Evolutionary conservation across 2,329 filamentous ascomycete genomes (phyloP).

Genomic region (Diaporthe sp.): DNA sequence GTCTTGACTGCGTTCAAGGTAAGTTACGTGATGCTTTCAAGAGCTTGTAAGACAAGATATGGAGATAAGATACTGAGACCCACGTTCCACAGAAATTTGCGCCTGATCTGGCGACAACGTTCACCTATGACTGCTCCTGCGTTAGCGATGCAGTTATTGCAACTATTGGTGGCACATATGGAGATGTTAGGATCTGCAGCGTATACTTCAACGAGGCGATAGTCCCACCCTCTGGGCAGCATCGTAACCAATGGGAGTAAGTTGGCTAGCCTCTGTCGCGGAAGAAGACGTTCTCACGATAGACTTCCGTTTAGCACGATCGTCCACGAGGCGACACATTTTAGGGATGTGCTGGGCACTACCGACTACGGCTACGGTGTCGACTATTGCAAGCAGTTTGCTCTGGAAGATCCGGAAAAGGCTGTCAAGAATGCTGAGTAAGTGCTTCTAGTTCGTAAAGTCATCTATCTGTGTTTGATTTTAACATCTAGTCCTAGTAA

Average conservation of each 20-base stretch:
- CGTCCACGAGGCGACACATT: background rate
- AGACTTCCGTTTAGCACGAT: background rate
- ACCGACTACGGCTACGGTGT: background rate
- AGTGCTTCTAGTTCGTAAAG: background rate
- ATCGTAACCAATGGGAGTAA: conserved; percentile 21
- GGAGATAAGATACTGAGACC: background rate
- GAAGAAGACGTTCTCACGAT: background rate
- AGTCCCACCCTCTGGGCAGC: background rate
- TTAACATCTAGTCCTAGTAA: background rate
- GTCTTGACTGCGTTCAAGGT: conserved; percentile 17
- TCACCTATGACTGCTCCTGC: conserved; percentile 13
- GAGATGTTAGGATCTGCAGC: conserved; percentile 2
- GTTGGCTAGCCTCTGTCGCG: background rate
- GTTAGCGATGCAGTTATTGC: background rate
- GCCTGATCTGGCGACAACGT: background rate
- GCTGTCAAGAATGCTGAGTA: conserved; percentile 2
- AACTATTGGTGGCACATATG: background rate
- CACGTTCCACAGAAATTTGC: background rate
- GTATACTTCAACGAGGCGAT: conserved; percentile 12
- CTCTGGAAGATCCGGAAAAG: background rate
- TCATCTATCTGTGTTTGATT: background rate
- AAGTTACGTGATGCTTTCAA: background rate
- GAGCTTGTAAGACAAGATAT: background rate
- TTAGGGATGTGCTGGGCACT: background rate
- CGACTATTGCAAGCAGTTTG: background rate